Base-by-base conservation (phyloP, 768 basidiomycete genomes). In the Fomitopsis serialis region DNA sequence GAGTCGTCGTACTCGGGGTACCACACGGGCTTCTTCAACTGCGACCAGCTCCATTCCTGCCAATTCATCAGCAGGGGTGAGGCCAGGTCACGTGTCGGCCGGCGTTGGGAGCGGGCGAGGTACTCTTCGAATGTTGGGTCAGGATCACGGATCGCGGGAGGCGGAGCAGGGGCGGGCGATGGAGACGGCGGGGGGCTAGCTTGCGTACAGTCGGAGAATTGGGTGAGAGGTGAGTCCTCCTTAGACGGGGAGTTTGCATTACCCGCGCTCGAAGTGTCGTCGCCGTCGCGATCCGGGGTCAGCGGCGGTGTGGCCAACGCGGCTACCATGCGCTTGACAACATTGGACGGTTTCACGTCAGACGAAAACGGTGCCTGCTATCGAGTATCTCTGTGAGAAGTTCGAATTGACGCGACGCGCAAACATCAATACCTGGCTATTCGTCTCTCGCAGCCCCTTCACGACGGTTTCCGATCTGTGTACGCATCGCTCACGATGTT, bases 401-500 rank as follows among this genome's bases (percentile, higher is more conserved):
- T 48, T 52, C 44, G 21, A 45, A 10, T 9, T 17, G 19, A 6
- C 10, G 34, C 23, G 12, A 43, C 3, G 10, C 23, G 44, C 5
- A 15, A 8, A 42, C 17, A 15, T 42, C 29, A 4, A 10, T 12
- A 59, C 58, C 52, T 53, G 45, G 13, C 24, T 44, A 52, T 44
- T 59, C 29, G 42, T 45, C 25, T 50, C 48, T 22, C 53, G 48
- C 25, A 61, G 29, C 21, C 48, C 45, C 45, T 51, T 35, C 15
- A 58, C 59, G 2, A 58, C 50, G 10, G 58, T 62, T 17, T 68
- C 61, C 2, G 67, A 56, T 54, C 74, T 77, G 67, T 76, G 81
- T 50, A 80, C 63, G 64, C 86, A 88, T 27, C 84, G 74, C 40
- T 72, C 72, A 29, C 80, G 74, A 61, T 88, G 86, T 58, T 78